Base-by-base conservation (phyloP, 2,329 filamentous ascomycete genomes). In the Periconia sp. region DNA sequence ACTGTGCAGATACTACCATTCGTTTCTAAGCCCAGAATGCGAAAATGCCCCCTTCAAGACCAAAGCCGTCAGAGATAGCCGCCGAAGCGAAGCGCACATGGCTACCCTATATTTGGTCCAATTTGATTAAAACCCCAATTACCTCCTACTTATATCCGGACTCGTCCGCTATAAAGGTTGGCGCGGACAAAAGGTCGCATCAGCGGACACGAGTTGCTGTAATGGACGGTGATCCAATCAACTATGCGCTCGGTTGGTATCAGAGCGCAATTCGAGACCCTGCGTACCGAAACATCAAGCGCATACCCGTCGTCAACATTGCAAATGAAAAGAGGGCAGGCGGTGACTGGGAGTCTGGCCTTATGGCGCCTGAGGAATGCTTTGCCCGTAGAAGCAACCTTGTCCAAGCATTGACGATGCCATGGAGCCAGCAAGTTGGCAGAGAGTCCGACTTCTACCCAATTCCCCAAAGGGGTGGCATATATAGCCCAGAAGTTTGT, bases 251-350 rank as follows among this genome's bases (percentile, higher is more conserved):
- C 23, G 73, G 79, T 43, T 87, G 84, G 78, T 76, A 78, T 43
- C 65, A 68, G 32, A 66, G 61, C 36, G 52, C 60, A 15, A 46
- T 54, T 34, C 72, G 68, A 28, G 48, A 61, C 52, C 57, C 40
- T 7, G 51, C 57, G 31, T 55, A 48, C 34, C 29, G 51, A 23
- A 44, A 59, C 23, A 56, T 52, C 43, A 71, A 69, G 48, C 67
- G 57, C 30, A 78, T 88, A 41, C 83, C 85, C 0, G 84, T 89
- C 45, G 81, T 89, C 49, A 89, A 86, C 54, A 81, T 84, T 41
- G 88, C 88, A 34, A 89, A 91, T 69, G 87, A 91, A 65, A 87
- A 86, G 61, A 78, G 86, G 25, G 79, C 87, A 0, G 88, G 88
- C 8, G 88, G 88, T n/a, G 87, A 91, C 63, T 92, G 88, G 88